Evolutionary conservation across 83 land plant species (phyloP).

Genomic region (Diphasiastrum complanatum): DNA sequence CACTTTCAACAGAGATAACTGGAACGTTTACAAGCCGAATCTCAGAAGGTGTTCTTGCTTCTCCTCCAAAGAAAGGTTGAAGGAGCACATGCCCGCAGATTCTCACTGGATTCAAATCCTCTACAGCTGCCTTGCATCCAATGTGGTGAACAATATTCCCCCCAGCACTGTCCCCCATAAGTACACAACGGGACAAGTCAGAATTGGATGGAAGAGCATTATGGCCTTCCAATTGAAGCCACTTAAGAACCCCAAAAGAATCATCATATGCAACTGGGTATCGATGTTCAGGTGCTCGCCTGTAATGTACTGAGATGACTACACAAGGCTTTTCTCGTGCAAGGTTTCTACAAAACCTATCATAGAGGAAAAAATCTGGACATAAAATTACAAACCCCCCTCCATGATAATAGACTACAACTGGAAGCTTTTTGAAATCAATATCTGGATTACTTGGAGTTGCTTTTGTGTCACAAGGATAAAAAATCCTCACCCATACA

Average conservation of each 20-base stretch:
- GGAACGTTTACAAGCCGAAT: no score
- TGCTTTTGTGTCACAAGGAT: background rate
- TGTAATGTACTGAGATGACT: conserved; percentile 17
- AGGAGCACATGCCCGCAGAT: no score
- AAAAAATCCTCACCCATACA: conserved; percentile 19
- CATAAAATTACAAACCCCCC: conserved; percentile 24
- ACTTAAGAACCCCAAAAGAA: conserved; percentile 24
- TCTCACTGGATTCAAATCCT: no score
- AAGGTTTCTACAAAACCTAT: background rate
- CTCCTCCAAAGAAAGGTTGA: no score
- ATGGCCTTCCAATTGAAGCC: conserved; percentile 19
- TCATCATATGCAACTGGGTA: conserved; percentile 43
- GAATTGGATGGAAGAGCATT: conserved; percentile 22
- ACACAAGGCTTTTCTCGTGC: conserved; percentile 6
- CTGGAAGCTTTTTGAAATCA: conserved; percentile 14
- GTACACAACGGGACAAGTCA: no score
- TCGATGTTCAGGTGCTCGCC: conserved; percentile 29
- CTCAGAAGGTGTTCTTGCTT: no score
- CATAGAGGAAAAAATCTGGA: conserved; percentile 17
- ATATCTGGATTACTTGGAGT: no score
- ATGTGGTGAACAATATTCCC: no score
- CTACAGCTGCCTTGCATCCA: no score
- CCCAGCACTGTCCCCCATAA: no score
- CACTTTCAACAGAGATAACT: no score
- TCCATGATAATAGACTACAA: conserved; percentile 33